These are phyloP conservation scores for Didymella sp. DNA, from an alignment of 2,329 filamentous ascomycete genomes.

Conservation along the genomic window DNA sequence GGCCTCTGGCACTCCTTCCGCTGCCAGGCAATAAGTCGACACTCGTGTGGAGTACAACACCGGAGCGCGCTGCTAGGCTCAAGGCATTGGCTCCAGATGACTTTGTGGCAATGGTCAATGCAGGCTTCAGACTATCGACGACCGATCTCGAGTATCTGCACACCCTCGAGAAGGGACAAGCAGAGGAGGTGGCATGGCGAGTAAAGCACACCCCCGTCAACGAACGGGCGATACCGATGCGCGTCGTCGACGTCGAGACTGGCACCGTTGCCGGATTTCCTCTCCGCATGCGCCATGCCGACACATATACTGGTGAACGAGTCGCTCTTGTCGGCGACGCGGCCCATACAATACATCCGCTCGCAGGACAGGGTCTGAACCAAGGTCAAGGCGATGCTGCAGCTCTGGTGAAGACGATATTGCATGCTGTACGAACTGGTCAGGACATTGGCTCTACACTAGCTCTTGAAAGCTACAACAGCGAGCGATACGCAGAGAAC, in stretches of 20 bases:
- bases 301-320: constrained; percentile 89
- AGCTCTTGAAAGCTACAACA: constrained; percentile 80
- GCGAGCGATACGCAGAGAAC: constrained; percentile 83
- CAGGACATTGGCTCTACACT: constrained; percentile 84
- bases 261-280: constrained; percentile 88
- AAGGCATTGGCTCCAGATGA: constrained; percentile 76
- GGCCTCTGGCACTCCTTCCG: constrained; percentile 89
- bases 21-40: constrained; percentile 83
- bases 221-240: constrained; percentile 64
- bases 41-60: constrained; percentile 93
- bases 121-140: constrained; percentile 82
- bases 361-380: constrained; percentile 94
- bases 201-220: constrained; percentile 70
- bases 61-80: constrained; percentile 76
- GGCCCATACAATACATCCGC: constrained; percentile 91
- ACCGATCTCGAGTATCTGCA: constrained; percentile 87
- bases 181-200: constrained; percentile 85
- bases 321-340: constrained; percentile 92
- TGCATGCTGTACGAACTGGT: constrained; percentile 78
- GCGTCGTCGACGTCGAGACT: constrained; percentile 74
- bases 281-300: constrained; percentile 88
- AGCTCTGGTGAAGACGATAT: constrained; percentile 76
- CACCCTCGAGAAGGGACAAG: constrained; percentile 59
- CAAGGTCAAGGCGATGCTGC: constrained; percentile 90
- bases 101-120: constrained; percentile 89